Percentiles rank a stretch among this genome's conserved stretches.
Conservation (phyloP, 768 basidiomycete genomes). For the Sarcomyxa edulis region DNA sequence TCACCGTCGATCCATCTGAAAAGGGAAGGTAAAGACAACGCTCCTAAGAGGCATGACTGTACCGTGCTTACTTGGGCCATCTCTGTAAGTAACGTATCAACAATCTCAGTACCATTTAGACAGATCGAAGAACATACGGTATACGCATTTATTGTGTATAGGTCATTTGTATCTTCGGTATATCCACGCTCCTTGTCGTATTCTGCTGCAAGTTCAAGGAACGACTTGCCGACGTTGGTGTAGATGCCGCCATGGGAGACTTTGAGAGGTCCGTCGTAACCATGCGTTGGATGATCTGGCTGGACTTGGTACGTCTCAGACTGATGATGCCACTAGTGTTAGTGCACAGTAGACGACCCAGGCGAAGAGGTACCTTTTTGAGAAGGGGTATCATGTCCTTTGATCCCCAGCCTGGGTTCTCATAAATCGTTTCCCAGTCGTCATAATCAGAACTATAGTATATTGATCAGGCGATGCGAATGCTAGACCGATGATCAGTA, state of each 20-base stretch:
- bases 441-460: too few species aligned
- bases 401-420: slow-evolving; percentile 60
- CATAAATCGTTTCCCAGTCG: slow-evolving; percentile 47
- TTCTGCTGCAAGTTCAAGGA: slow-evolving; percentile 35
- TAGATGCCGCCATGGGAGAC: slow-evolving; percentile 35
- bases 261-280: slow-evolving; percentile 45
- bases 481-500: too few species aligned
- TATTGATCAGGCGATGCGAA: too few species aligned
- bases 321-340: slow-evolving; percentile 14
- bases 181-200: slow-evolving; percentile 44
- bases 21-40: background rate
- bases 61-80: slow-evolving; percentile 52
- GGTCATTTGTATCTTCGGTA: slow-evolving; percentile 42
- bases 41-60: too few species aligned
- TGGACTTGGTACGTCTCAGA: slow-evolving; percentile 34
- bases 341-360: background rate
- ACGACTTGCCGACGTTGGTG: slow-evolving; percentile 38
- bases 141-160: slow-evolving; percentile 7
- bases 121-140: slow-evolving; percentile 1
- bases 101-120: background rate
- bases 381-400: slow-evolving; percentile 51
- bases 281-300: slow-evolving; percentile 31
- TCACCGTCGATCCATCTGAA: slow-evolving; percentile 48
- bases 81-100: slow-evolving; percentile 25
- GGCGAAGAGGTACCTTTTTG: slow-evolving; percentile 47